Evolutionary conservation across 805 yeast genomes (phyloP).

Genomic region (Metschnikowia lochheadii): DNA sequence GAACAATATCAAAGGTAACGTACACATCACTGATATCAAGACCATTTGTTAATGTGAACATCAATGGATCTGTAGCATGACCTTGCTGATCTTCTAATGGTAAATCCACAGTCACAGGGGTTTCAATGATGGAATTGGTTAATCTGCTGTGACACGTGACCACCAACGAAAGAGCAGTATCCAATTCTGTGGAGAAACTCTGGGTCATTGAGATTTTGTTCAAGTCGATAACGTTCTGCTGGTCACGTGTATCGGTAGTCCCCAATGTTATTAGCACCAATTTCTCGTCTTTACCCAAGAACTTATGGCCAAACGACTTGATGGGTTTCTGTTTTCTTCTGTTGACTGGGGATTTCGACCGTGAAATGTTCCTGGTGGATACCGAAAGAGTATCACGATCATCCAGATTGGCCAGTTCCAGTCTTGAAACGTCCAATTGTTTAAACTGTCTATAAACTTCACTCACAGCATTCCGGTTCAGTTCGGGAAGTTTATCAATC

Average conservation of each 20-base stretch:
- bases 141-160: slow-evolving; percentile 40
- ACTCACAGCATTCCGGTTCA: slow-evolving; percentile 25
- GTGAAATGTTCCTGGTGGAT: slow-evolving; percentile 7
- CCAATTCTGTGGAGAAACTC: slow-evolving; percentile 77
- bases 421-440: slow-evolving; percentile 21
- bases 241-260: slow-evolving; percentile 69
- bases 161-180: slow-evolving; percentile 78
- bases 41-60: slow-evolving; percentile 54
- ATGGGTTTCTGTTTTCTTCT: slow-evolving; percentile 45
- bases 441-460: slow-evolving; percentile 40
- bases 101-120: slow-evolving; percentile 65
- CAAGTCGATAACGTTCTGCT: slow-evolving; percentile 56
- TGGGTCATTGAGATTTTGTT: slow-evolving; percentile 73
- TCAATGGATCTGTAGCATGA: slow-evolving; percentile 66
- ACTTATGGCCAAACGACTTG: slow-evolving; percentile 83
- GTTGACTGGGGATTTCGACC: slow-evolving; percentile 18
- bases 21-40: slow-evolving; percentile 49
- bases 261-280: slow-evolving; percentile 82
- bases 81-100: slow-evolving; percentile 79
- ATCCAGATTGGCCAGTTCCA: neutral
- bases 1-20: slow-evolving; percentile 80
- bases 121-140: slow-evolving; percentile 36
- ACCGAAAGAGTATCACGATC: slow-evolving; percentile 22
- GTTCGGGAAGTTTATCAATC: slow-evolving; percentile 36
- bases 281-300: slow-evolving; percentile 58